These are phyloP conservation scores for Fraxinus excelsior DNA, from an alignment of 257 asterid species.

Conservation along the genomic window DNA sequence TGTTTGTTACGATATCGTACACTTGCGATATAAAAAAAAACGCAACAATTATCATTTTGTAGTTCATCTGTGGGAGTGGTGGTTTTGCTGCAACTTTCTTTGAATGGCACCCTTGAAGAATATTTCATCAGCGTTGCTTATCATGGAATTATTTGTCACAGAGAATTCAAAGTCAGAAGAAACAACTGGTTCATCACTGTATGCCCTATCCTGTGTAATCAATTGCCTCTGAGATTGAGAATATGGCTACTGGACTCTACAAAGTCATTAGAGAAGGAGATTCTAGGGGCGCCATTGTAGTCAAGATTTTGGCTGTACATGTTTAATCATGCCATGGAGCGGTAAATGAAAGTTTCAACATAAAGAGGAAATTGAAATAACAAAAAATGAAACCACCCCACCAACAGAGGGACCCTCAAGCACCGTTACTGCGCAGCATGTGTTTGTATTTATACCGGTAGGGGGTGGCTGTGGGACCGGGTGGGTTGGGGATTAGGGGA, in stretches of 20 bases:
- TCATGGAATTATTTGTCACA: not conserved
- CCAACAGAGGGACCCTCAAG: constrained; percentile 34
- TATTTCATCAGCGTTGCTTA: not conserved
- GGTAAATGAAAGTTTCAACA: constrained; percentile 31
- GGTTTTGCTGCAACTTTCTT: not conserved
- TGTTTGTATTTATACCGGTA: constrained; percentile 60
- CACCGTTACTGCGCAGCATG: constrained; percentile 44
- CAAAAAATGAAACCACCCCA: constrained; percentile 23
- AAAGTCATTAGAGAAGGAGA: constrained; percentile 90
- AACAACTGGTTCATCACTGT: not conserved
- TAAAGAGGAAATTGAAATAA: constrained; percentile 26
- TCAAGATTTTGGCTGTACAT: constrained; percentile 70
- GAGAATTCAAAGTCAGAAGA: constrained; percentile 28
- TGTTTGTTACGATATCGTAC: no score
- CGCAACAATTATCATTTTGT: not conserved
- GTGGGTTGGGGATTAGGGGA: constrained; percentile 8
- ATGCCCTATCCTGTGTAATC: constrained; percentile 28
- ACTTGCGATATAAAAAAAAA: no score
- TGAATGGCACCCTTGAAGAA: not conserved
- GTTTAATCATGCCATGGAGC: constrained; percentile 13
- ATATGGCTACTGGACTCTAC: constrained; percentile 23
- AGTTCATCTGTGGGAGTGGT: not conserved
- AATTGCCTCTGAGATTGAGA: constrained; percentile 22
- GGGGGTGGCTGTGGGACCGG: no score
- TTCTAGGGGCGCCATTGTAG: constrained; percentile 55